Conservation (phyloP, 495 filamentous ascomycete genomes). For the Penicillium cinerascens region DNA sequence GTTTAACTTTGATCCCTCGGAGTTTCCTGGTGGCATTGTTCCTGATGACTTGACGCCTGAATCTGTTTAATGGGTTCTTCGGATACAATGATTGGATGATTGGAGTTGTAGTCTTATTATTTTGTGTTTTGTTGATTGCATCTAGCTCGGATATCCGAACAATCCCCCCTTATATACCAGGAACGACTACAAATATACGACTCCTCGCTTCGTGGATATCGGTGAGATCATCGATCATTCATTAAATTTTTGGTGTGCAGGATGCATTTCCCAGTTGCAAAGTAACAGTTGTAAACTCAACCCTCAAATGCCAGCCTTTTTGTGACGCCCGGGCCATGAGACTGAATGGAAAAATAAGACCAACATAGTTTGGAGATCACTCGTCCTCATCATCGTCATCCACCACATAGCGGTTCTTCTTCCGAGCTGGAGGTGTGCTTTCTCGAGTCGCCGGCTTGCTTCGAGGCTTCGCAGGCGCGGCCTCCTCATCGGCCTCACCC, state of each 20-base stretch:
- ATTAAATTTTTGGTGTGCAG: slow-evolving; percentile 23
- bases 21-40: slow-evolving; percentile 35
- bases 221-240: slow-evolving; percentile 19
- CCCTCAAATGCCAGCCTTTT: slow-evolving; percentile 6
- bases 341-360: slow-evolving; percentile 5
- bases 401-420: slow-evolving; percentile 47
- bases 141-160: neutral
- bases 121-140: neutral
- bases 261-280: slow-evolving; percentile 1
- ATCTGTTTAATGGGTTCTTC: neutral
- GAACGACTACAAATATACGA: neutral
- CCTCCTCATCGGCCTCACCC: slow-evolving; percentile 49
- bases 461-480: slow-evolving; percentile 23
- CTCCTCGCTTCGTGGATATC: neutral
- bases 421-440: slow-evolving; percentile 39
- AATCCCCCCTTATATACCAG: neutral
- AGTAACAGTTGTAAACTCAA: neutral
- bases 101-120: neutral
- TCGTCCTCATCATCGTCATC: slow-evolving; percentile 46
- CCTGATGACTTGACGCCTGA: slow-evolving; percentile 7
- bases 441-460: slow-evolving; percentile 19
- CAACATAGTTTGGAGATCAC: slow-evolving; percentile 14
- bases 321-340: slow-evolving; percentile 12
- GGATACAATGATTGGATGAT: neutral
- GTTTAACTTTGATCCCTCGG: slow-evolving; percentile 40